A percentile compares a stretch with the other conserved stretches of the same genome.
Conservation (phyloP, 305 asterid species). For the Fraxinus latifolia region DNA sequence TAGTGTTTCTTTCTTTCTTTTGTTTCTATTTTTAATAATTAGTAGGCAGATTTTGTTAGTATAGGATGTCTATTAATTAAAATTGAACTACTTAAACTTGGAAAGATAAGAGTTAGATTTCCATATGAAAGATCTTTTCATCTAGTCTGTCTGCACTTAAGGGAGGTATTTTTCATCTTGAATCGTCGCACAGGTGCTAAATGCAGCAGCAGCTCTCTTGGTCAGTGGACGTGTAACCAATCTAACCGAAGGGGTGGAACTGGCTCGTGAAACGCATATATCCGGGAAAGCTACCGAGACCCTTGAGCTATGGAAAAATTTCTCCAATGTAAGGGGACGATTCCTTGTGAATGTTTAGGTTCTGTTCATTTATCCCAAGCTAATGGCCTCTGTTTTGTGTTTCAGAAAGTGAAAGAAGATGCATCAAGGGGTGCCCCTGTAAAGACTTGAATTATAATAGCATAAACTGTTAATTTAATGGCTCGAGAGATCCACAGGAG, state of each 20-base stretch:
- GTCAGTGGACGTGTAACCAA: constrained; percentile 39
- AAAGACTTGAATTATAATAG: constrained; percentile 4
- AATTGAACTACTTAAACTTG: background rate
- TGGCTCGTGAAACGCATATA: constrained; percentile 43
- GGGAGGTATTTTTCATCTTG: background rate
- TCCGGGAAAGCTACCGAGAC: constrained; percentile 48
- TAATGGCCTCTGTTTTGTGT: background rate
- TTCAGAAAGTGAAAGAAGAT: constrained; percentile 29
- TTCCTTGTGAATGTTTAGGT: background rate
- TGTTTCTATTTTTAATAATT: background rate
- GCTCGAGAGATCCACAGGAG: background rate
- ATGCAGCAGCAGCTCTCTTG: constrained; percentile 49
- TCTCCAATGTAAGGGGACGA: constrained; percentile 34
- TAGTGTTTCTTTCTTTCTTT: constrained; percentile 10
- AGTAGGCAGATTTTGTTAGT: background rate
- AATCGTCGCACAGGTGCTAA: constrained; percentile 34
- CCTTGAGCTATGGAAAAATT: constrained; percentile 38
- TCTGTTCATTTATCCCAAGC: background rate
- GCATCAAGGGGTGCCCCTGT: background rate
- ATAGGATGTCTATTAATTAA: background rate
- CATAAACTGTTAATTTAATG: background rate
- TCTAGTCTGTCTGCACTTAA: background rate
- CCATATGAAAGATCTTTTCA: background rate
- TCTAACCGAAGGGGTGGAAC: constrained; percentile 42
- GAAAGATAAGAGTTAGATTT: background rate